These are phyloP conservation scores for Torrubiella hemipterigena DNA, from an alignment of 2,329 filamentous ascomycete genomes.

Conservation along the genomic window DNA sequence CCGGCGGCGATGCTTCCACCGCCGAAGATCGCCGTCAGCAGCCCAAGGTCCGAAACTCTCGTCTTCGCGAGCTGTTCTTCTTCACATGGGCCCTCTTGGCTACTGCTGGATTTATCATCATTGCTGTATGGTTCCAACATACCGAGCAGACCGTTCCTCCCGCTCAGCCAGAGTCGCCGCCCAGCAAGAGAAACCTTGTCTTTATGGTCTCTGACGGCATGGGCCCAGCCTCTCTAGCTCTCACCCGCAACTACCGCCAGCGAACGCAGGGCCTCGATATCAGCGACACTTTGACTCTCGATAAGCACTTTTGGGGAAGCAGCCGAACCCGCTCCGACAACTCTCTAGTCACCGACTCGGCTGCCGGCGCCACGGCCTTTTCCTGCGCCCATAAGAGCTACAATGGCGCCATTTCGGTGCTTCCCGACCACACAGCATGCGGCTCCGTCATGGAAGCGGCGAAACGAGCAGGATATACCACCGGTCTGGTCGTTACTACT, in stretches of 20 bases:
- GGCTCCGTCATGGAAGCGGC: conserved; percentile 90
- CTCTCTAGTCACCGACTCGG: conserved; percentile 85
- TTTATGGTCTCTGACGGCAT: conserved; percentile 99
- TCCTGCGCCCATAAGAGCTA: conserved; percentile 90
- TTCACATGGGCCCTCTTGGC: conserved; percentile 77
- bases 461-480: conserved; percentile 82
- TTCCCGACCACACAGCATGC: conserved; percentile 76
- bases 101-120: conserved; percentile 64
- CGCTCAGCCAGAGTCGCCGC: conserved; percentile 22
- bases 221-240: conserved; percentile 80
- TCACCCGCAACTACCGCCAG: conserved; percentile 83
- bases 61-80: conserved; percentile 58
- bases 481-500: conserved; percentile 89
- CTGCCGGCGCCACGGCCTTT: conserved; percentile 94
- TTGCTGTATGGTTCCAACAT: conserved; percentile 71
- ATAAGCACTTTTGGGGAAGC: conserved; percentile 81
- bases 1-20: conserved; percentile 16
- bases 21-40: conserved; percentile 14
- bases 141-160: conserved; percentile 36
- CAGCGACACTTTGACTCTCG: conserved; percentile 66
- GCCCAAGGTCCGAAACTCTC: conserved; percentile 19
- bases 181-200: conserved; percentile 78
- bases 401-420: conserved; percentile 86
- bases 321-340: conserved; percentile 76
- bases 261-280: conserved; percentile 59